Conservation (phyloP, 306 rosid genomes). For the Cicer chorassanicum region DNA sequence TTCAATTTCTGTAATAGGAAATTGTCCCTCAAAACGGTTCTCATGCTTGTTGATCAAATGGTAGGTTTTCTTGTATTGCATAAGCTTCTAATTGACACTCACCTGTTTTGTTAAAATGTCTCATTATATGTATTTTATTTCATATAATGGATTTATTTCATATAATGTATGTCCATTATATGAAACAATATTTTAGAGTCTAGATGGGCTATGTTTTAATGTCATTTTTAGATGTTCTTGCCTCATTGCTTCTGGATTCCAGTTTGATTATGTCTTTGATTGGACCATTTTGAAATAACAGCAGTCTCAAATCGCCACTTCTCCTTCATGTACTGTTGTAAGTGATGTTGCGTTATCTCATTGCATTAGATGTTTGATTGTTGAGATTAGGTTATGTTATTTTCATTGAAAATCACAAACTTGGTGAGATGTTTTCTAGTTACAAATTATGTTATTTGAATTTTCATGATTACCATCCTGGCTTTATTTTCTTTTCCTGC, state of each 20-base stretch:
- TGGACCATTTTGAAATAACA: slow-evolving; percentile 33
- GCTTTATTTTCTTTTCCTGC: too few species aligned
- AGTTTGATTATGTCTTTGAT: slow-evolving; percentile 53
- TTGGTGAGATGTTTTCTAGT: too few species aligned
- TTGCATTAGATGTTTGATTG: too few species aligned
- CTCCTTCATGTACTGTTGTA: slow-evolving; percentile 73
- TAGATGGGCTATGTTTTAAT: background rate
- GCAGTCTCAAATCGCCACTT: slow-evolving; percentile 74
- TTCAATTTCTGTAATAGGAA: slow-evolving; percentile 91
- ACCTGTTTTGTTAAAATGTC: background rate
- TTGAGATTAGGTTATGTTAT: too few species aligned
- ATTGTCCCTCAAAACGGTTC: slow-evolving; percentile 25
- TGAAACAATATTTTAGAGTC: background rate
- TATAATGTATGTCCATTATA: background rate
- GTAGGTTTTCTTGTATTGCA: too few species aligned
- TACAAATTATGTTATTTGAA: too few species aligned
- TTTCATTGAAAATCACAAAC: too few species aligned
- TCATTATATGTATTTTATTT: slow-evolving; percentile 10
- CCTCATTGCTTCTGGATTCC: slow-evolving; percentile 67
- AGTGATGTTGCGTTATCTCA: slow-evolving; percentile 44
- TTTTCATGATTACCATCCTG: too few species aligned
- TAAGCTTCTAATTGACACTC: background rate
- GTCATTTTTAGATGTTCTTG: background rate
- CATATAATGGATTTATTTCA: slow-evolving; percentile 22
- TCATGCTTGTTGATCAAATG: too few species aligned